Percentiles rank a stretch among this genome's conserved stretches.
Evolutionary conservation across 345 rosid genomes (phyloP).

Genomic region (Sonneratia caseolaris): DNA sequence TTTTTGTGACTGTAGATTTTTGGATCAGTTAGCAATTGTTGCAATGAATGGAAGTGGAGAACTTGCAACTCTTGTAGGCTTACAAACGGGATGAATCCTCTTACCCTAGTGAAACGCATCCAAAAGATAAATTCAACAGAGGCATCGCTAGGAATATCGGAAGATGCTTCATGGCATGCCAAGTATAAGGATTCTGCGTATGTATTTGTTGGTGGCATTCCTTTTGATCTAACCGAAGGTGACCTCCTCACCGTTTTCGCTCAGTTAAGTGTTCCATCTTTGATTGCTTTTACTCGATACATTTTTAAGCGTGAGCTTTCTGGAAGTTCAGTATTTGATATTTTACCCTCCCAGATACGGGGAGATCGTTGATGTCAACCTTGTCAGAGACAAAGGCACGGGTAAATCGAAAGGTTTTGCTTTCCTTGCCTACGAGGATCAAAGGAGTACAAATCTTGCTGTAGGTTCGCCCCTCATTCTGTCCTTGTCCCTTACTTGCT

Average conservation of each 20-base stretch:
- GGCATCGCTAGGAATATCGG: conserved; percentile 57
- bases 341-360: conserved; percentile 47
- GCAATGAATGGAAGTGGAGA: no score
- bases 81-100: no score
- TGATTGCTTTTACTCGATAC: background rate
- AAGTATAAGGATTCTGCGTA: conserved; percentile 85
- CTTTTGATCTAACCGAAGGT: conserved; percentile 91
- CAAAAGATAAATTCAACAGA: no score
- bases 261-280: conserved; percentile 43
- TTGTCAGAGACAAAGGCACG: conserved; percentile 80
- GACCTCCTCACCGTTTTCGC: conserved; percentile 92
- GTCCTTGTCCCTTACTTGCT: background rate
- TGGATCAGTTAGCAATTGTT: no score
- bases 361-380: conserved; percentile 87
- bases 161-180: conserved; percentile 91
- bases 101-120: no score
- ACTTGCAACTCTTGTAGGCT: no score
- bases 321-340: background rate
- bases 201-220: conserved; percentile 68
- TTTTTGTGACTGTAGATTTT: no score
- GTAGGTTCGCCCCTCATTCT: conserved; percentile 51
- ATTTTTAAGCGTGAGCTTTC: background rate
- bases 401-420: conserved; percentile 92
- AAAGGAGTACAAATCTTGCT: conserved; percentile 80
- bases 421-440: conserved; percentile 89